Conservation (phyloP, 768 basidiomycete species). For the Paxillus ammoniavirescens region DNA sequence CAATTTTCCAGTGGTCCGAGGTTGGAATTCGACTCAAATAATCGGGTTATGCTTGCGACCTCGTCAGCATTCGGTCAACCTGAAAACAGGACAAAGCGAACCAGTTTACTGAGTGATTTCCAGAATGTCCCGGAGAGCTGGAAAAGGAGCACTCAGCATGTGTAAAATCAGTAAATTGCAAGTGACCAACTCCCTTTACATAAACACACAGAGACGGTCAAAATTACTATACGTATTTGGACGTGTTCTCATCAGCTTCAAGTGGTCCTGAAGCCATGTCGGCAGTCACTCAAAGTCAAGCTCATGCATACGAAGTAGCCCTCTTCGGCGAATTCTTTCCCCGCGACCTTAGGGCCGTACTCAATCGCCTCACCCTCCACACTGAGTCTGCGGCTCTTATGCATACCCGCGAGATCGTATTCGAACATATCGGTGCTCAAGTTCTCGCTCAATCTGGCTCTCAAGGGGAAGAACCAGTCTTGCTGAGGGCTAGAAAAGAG, state of each 20-base stretch:
- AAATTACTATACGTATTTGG: not conserved
- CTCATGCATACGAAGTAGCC: constrained; percentile 75
- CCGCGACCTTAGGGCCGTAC: constrained; percentile 69
- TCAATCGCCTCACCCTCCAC: constrained; percentile 80
- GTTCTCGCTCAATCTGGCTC: constrained; percentile 49
- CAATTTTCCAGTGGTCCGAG: constrained; percentile 7
- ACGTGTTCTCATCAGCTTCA: not conserved
- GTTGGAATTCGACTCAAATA: not conserved
- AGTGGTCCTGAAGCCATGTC: constrained; percentile 13
- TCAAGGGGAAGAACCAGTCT: constrained; percentile 58
- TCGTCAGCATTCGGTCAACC: not conserved
- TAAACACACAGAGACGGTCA: no score
- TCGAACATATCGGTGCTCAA: constrained; percentile 73
- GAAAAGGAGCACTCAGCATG: no score
- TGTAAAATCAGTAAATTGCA: not conserved
- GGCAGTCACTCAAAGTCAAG: constrained; percentile 26
- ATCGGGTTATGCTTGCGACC: no score
- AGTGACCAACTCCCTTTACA: no score
- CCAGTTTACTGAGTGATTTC: no score
- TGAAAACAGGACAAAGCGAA: not conserved
- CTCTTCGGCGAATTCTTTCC: constrained; percentile 82
- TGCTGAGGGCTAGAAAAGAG: constrained; percentile 76
- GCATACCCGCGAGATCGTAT: constrained; percentile 77
- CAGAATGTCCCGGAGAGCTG: no score
- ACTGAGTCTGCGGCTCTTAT: constrained; percentile 74